A percentile compares a stretch with the other conserved stretches of the same genome.
Evolutionary conservation across 257 asterid species (phyloP).

Genomic region (Solanum chmielewskii): DNA sequence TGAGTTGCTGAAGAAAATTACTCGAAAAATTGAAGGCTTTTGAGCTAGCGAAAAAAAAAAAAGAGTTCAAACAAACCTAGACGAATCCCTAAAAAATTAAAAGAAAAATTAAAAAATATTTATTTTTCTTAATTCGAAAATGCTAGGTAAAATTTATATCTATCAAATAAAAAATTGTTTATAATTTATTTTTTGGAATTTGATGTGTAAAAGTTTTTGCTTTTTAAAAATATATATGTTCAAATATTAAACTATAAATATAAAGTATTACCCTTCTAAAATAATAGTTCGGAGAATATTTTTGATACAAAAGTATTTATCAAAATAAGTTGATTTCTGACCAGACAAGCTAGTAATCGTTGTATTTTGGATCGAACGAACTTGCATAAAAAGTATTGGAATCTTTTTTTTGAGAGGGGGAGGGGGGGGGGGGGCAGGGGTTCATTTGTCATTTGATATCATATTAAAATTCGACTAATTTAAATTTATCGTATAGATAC

Average conservation of each 20-base stretch:
- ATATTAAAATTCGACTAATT: background rate
- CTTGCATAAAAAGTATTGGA: background rate
- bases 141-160: background rate
- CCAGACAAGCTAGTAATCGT: background rate
- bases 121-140: background rate
- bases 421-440: too few species aligned
- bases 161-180: background rate
- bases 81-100: background rate
- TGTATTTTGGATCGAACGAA: accelerated
- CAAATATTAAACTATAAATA: background rate
- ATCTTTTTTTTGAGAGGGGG: too few species aligned
- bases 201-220: background rate
- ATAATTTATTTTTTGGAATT: background rate
- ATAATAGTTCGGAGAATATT: background rate
- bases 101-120: too few species aligned
- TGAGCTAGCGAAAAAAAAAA: background rate
- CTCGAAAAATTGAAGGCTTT: background rate
- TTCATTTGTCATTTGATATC: background rate
- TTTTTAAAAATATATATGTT: too few species aligned
- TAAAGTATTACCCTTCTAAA: background rate
- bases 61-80: background rate
- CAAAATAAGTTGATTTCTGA: background rate
- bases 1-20: background rate
- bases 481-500: accelerated
- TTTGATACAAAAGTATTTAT: too few species aligned